Base-by-base conservation (phyloP, 352 stramenopile genomes). In the Phytophthora colocasiae region DNA sequence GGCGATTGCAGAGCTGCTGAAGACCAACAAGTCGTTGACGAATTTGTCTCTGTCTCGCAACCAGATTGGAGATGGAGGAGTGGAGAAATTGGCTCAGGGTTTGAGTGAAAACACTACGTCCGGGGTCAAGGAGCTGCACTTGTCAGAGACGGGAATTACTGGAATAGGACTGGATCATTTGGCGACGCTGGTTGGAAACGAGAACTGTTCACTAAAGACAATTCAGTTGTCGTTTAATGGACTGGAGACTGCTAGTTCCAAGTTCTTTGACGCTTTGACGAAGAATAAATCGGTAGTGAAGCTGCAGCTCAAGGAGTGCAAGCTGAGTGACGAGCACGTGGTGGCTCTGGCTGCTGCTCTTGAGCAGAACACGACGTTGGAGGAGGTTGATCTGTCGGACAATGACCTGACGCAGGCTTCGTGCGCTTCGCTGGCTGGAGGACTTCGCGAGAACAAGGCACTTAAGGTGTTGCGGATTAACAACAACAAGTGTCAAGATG, bases 221-320 rank as follows among this genome's bases (percentile, higher is more conserved):
- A 55, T 95, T 24, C 70, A 91, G 65, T 48, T 95, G 26, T 93
- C 85, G 29, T 91, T 93, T 38, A 93, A 95, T 60, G 60, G 40
- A 0, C 55, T 95, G n/a, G 58, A 71, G 10, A 54, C 6, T 3
- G 71, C 82, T 3, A 64, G 46, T 24, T 59, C 68, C 1, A 57
- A 66, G 19, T 90, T 95, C 51, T 91, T 92, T 50, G 61, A 85
- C 26, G 79, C 80, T 9, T 46, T 95, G 19, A 73, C 59, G 10
- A 69, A 19, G 4, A 95, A 95, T 60, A 77, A 58, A 53, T 92
- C 85, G 53, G 59, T 93, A 24, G 75, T 69, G 69, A 88, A 80
- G 60, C 52, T 95, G 29, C 77, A 83, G 34, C 54, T 93, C 6
- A 90, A 89, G 58, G 71, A 90, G 24, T 90, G 81, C 60, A 77